These are phyloP conservation scores for Scedosporium dehoogii DNA, from an alignment of 2,329 filamentous ascomycete genomes.

Conservation along the genomic window DNA sequence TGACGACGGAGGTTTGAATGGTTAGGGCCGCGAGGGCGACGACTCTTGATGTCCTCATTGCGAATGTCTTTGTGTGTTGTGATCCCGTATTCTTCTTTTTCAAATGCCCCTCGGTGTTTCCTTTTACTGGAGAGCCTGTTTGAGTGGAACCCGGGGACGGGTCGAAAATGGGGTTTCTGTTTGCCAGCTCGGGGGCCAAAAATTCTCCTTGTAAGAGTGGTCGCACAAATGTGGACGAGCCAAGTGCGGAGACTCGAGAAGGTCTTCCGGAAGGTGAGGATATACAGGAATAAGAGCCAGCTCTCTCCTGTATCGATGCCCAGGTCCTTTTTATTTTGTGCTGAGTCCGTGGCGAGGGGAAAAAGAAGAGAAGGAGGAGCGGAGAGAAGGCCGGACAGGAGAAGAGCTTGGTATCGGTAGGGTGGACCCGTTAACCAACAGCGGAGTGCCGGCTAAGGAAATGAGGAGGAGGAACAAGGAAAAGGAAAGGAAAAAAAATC, in stretches of 20 bases:
- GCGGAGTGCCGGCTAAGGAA: background rate
- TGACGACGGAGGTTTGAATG: background rate
- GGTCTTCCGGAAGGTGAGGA: too few species aligned
- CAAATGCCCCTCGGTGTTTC: too few species aligned
- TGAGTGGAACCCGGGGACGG: too few species aligned
- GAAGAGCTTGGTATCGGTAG: background rate
- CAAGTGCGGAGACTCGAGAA: too few species aligned
- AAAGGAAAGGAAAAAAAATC: background rate
- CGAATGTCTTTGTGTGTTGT: background rate
- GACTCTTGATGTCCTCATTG: background rate
- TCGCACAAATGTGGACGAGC: too few species aligned
- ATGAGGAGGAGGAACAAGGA: background rate
- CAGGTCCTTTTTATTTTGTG: background rate
- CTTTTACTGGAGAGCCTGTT: too few species aligned
- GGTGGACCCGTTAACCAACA: background rate
- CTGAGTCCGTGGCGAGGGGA: background rate
- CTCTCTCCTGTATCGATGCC: background rate
- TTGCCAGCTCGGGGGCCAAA: too few species aligned
- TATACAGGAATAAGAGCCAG: conserved; percentile 1
- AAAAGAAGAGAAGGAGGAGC: background rate
- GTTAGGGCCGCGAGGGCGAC: background rate
- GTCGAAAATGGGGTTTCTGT: too few species aligned
- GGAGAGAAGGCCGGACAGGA: background rate
- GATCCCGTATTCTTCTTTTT: background rate
- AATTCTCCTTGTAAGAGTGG: too few species aligned